phyloP scores from a whole-genome alignment of 768 basidiomycete species.

The Rhizopogon sp. region DNA sequence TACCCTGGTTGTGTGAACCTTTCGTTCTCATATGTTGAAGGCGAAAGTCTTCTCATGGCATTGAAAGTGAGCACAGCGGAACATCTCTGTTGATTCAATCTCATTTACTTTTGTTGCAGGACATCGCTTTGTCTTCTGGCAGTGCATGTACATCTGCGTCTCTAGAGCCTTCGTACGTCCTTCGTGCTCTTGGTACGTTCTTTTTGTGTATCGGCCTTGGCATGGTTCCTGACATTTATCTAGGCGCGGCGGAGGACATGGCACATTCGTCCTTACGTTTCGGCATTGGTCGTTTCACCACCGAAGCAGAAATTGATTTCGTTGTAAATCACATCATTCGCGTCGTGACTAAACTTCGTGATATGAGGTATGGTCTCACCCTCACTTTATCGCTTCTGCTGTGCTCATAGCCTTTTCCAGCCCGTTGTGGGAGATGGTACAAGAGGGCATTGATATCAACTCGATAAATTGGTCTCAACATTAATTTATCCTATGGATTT shows the following conservation, averaged over 20 bases:
- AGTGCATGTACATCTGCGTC: constrained; percentile 99
- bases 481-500: constrained; percentile 20
- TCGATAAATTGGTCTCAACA: constrained; percentile 89
- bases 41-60: constrained; percentile 96
- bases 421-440: constrained; percentile 99
- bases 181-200: constrained; percentile 79
- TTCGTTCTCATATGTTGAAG: constrained; percentile 95
- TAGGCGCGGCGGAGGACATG: constrained; percentile 97
- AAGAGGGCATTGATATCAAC: constrained; percentile 96
- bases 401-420: constrained; percentile 31
- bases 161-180: constrained; percentile 95
- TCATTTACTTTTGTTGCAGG: constrained; percentile 39
- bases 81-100: not conserved
- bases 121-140: constrained; percentile 95
- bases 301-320: constrained; percentile 94
- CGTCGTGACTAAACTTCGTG: constrained; percentile 83
- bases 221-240: not conserved
- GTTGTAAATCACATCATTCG: constrained; percentile 83
- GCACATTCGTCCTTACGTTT: constrained; percentile 97
- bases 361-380: constrained; percentile 69
- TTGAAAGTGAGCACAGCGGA: constrained; percentile 60
- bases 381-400: constrained; percentile 5
- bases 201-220: not conserved
- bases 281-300: constrained; percentile 97
- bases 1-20: constrained; percentile 97